Evolutionary conservation across 1,284 basidiomycete species (phyloP), one percentile per base, ranked within the genome.

Genomic region (Macrocybe sp.): DNA sequence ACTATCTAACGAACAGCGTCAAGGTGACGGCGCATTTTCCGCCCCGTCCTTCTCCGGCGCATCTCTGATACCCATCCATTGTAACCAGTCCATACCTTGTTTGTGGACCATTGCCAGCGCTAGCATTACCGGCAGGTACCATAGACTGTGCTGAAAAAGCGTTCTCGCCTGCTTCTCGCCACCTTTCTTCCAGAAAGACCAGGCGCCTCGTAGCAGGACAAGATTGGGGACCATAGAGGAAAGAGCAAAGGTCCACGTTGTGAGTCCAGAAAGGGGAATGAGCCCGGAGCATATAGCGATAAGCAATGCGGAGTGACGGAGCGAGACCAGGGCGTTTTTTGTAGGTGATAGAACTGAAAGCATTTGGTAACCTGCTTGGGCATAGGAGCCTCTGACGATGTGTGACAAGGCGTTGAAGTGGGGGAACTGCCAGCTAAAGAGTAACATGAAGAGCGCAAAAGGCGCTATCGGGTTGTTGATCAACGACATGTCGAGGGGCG

Each of bases 391-490:
- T 28, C 94, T 81, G 9, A 97, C 80, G 43, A 94, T 75, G 67
- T 97, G 82, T 2, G 94, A 85, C n/a, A 99, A 76, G 1, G 92
- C 72, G 68, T 97, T 98, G 73, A 99, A 99, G 66, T 99, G 97
- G 12, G 97, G 96, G 66, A 99, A 99, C 64, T 99, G 97, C 97
- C 97, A 99, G 50, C 89, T 89, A 69, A 87, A 99, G 9, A 98
- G 79, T 44, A 97, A 67, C 62, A 83, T 73, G 67, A 89, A 91
- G 2, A 97, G 72, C 2, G 85, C 81, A 47, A 88, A 67, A 0
- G 89, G 82, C 0, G 85, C 81, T 37, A 95, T 78, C 1, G 90
- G 84, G 60, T 90, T 92, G 59, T 89, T 79, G 47, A 84, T 70
- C 46, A 76, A 60, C 22, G 76, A 64, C 12, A 72, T 39, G 55